Evolutionary conservation across 2,329 filamentous ascomycete species (phyloP), one percentile per base, ranked within the genome.

Genomic region (Hymenoscyphus repandus): DNA sequence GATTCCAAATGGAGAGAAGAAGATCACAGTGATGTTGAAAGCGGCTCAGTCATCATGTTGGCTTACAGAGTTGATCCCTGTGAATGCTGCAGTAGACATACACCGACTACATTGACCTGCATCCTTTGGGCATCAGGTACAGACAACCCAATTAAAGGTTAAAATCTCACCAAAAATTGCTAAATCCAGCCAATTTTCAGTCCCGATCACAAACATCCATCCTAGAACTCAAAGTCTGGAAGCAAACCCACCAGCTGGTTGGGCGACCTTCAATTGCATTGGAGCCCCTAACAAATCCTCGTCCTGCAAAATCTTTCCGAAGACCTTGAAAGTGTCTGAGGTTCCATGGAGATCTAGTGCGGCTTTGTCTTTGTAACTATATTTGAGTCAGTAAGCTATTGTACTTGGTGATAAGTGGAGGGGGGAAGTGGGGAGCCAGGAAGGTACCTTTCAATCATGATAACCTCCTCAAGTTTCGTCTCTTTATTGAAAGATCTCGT

Each of bases 381-480:
- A 17, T 11, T 11, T 9, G 5, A 18, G 3, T n/a, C 30, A 17
- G 30, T 57, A n/a, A 57, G 45, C 48, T 33, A 53, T 12, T 11
- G 40, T 20, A 30, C 3, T 13, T 34, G 30, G 7, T 12, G 10
- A 46, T 49, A 12, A 27, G n/a, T 6, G 12, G 32, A 11, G 15
- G 51, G 11, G 5, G 15, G 5, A 3, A 5, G 18, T 27, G 37
- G 39, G 15, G 9, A 45, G 47, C 50, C 13, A 42, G 22, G 13
- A 31, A 44, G 5, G 5, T 32, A 64, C 64, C 43, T 64, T 51
- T 66, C 64, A 31, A 65, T 5, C 60, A 65, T 53, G 34, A 66
- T 54, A 1, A 66, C 44, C 39, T 64, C 56, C 15, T 63, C 60
- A 22, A 51, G 47, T 4, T 62, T 63, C n/a, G 51, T 52, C 36